phyloP scores from a whole-genome alignment of 768 basidiomycete species.

The Russula brevipes region DNA sequence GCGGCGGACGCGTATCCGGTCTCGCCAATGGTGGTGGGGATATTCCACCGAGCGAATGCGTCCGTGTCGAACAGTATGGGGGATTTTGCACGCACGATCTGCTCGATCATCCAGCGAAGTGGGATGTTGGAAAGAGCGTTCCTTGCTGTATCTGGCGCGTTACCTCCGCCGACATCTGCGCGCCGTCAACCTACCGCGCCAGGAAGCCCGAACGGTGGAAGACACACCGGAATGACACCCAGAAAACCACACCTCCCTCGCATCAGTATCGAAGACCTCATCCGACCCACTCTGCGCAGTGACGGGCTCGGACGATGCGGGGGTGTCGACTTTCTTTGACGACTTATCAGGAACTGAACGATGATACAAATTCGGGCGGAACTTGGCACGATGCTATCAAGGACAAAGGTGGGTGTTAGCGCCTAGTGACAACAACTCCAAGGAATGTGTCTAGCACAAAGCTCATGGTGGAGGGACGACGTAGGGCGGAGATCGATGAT shows the following conservation, averaged over 20 bases:
- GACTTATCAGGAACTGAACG: slow-evolving; percentile 35
- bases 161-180: slow-evolving; percentile 71
- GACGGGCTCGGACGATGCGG: slow-evolving; percentile 25
- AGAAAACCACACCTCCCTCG: slow-evolving; percentile 78
- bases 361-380: slow-evolving; percentile 35
- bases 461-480: too few species aligned
- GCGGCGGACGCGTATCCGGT: neutral
- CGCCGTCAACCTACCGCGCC: neutral
- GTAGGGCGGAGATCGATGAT: too few species aligned
- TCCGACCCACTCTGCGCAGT: slow-evolving; percentile 36
- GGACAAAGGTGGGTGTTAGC: too few species aligned
- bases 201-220: neutral
- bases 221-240: slow-evolving; percentile 64
- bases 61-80: too few species aligned
- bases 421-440: too few species aligned
- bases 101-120: slow-evolving; percentile 49
- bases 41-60: slow-evolving; percentile 15
- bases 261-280: slow-evolving; percentile 41
- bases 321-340: slow-evolving; percentile 48
- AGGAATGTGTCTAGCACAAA: too few species aligned
- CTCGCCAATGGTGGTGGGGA: slow-evolving; percentile 3
- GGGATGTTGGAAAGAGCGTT: slow-evolving; percentile 65
- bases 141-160: slow-evolving; percentile 49
- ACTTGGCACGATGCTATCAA: slow-evolving; percentile 46
- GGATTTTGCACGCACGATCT: too few species aligned